Percentiles rank a stretch among this genome's conserved stretches.
These are phyloP conservation scores for Camillea tinctor DNA, from an alignment of 2,329 filamentous ascomycete species.

Conservation along the genomic window DNA sequence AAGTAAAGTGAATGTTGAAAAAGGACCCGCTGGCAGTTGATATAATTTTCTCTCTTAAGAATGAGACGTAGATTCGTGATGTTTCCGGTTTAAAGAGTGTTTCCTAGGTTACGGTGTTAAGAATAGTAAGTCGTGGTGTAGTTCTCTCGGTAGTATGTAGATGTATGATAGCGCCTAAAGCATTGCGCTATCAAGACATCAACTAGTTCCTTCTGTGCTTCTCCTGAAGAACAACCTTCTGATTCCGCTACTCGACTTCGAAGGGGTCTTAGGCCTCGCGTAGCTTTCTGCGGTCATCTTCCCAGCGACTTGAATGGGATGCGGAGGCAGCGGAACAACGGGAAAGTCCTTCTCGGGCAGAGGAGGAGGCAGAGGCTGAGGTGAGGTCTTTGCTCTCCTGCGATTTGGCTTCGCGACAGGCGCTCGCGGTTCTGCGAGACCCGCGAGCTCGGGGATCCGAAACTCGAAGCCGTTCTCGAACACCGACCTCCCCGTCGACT, in stretches of 20 bases:
- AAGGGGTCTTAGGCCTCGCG: conserved; percentile 13
- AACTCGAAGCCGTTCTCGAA: conserved; percentile 33
- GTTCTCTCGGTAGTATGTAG: not conserved
- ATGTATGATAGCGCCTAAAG: not conserved
- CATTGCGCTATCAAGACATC: not conserved
- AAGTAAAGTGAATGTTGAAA: not conserved
- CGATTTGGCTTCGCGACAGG: conserved; percentile 20
- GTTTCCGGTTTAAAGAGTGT: not conserved
- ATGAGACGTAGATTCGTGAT: not conserved
- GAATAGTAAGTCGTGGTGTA: not conserved
- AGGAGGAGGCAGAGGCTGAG: conserved; percentile 7
- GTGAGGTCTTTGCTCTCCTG: conserved; percentile 13
- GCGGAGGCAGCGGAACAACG: conserved; percentile 14
- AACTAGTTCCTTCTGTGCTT: conserved; percentile 16
- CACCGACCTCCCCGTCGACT: conserved; percentile 15
- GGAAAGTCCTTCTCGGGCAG: conserved; percentile 12
- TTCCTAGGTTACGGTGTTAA: not conserved
- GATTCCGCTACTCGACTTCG: conserved; percentile 21
- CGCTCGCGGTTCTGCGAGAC: conserved; percentile 13
- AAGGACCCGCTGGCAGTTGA: not conserved
- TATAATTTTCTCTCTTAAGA: not conserved
- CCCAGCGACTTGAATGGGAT: conserved; percentile 10
- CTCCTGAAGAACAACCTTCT: conserved; percentile 25
- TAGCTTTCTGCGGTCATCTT: conserved; percentile 13
- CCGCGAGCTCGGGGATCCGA: conserved; percentile 29